Percentiles rank a stretch among this genome's conserved stretches.
Evolutionary conservation across 2,329 filamentous ascomycete species (phyloP).

Genomic region (Colletotrichum liaoningense): DNA sequence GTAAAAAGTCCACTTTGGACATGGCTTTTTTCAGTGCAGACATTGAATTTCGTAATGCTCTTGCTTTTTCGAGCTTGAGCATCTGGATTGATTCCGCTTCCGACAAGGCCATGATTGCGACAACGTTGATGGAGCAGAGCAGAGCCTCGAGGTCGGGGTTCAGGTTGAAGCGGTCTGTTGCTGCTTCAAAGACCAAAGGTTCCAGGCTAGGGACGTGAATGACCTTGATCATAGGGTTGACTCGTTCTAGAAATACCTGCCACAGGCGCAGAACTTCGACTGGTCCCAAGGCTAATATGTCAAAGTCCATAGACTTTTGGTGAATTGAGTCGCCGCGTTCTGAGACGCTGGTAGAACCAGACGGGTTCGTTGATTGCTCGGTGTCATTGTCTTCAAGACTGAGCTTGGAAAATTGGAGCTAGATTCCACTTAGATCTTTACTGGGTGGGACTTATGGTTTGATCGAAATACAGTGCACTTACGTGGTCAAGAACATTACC

Average conservation of each 20-base stretch:
- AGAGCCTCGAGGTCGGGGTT: conserved; percentile 61
- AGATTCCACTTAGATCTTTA: too few relatives aligned
- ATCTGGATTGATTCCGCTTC: conserved; percentile 65
- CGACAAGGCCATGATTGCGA: conserved; percentile 68
- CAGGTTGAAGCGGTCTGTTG: conserved; percentile 38
- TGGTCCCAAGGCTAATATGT: conserved; percentile 10
- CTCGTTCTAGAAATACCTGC: conserved; percentile 79
- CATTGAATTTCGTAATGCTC: conserved; percentile 62
- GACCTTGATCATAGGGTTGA: conserved; percentile 78
- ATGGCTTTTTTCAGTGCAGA: conserved; percentile 61
- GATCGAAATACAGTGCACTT: conserved; percentile 38
- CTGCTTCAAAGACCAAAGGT: conserved; percentile 44
- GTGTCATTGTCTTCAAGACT: background rate
- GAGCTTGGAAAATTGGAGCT: conserved; percentile 21
- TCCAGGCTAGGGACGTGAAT: conserved; percentile 74
- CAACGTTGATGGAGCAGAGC: conserved; percentile 71
- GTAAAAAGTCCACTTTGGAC: conserved; percentile 65
- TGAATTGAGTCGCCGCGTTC: background rate
- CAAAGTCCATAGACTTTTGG: conserved; percentile 22
- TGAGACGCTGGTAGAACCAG: background rate
- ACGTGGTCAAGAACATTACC: conserved; percentile 68
- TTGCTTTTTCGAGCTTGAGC: conserved; percentile 59
- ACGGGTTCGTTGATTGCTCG: background rate
- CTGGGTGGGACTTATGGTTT: background rate
- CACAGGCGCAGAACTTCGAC: conserved; percentile 67